Evolutionary conservation across 169 alveolate species (phyloP).

Genomic region (Hepatocystis sp.): DNA sequence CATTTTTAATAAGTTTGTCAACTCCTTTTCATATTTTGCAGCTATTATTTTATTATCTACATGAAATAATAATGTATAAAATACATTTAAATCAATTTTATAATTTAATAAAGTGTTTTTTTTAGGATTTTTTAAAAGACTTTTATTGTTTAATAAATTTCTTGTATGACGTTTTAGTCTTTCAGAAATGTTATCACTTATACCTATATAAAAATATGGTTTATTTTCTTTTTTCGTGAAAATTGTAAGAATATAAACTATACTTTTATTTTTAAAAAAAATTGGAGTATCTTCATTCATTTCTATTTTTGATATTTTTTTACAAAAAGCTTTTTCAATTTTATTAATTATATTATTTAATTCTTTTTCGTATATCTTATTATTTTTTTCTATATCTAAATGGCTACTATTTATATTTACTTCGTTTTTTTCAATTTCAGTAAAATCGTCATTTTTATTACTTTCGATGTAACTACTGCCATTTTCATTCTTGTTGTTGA

Average conservation of each 20-base stretch:
- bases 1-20: no score
- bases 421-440: neutral
- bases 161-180: slow-evolving; percentile 60
- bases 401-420: neutral
- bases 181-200: slow-evolving; percentile 76
- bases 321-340: slow-evolving; percentile 28
- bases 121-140: slow-evolving; percentile 64
- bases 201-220: slow-evolving; percentile 75
- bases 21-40: slow-evolving; percentile 48
- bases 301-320: slow-evolving; percentile 27
- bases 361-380: slow-evolving; percentile 22
- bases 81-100: slow-evolving; percentile 29
- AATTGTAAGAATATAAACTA: slow-evolving; percentile 66
- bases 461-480: no score
- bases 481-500: neutral
- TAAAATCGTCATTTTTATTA: neutral
- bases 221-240: slow-evolving; percentile 18
- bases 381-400: neutral
- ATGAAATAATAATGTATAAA: slow-evolving; percentile 58
- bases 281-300: slow-evolving; percentile 74
- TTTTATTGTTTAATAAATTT: slow-evolving; percentile 66
- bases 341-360: slow-evolving; percentile 16
- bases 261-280: slow-evolving; percentile 71
- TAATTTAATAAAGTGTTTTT: slow-evolving; percentile 52
- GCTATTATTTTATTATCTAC: slow-evolving; percentile 69